These are phyloP conservation scores for Colletotrichum eleusines DNA, from an alignment of 2,329 filamentous ascomycete species.

Conservation along the genomic window DNA sequence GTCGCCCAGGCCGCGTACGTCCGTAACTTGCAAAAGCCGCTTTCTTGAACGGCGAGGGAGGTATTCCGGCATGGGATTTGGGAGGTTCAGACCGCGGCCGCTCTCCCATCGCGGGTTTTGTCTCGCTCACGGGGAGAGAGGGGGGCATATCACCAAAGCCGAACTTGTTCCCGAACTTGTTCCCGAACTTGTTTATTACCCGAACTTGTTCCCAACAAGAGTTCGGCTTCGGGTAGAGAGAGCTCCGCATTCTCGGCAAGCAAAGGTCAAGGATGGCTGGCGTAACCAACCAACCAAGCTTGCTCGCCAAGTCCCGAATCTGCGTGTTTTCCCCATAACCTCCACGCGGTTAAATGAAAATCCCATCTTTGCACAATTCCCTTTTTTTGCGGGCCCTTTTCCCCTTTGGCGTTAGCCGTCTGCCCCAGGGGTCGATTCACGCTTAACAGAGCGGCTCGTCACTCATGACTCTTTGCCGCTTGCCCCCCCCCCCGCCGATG, in stretches of 20 bases:
- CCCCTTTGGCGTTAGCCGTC: too few species aligned
- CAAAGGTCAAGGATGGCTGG: background rate
- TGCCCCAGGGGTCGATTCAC: background rate
- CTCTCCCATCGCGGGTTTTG: background rate
- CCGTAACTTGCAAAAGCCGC: too few species aligned
- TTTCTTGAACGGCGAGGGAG: background rate
- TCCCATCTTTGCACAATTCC: background rate
- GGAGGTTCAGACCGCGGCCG: background rate
- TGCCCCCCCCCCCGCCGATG: background rate
- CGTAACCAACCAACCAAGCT: background rate
- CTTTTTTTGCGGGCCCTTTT: background rate
- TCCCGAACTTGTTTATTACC: background rate
- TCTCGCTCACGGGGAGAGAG: too few species aligned
- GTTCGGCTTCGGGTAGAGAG: constrained; percentile 8
- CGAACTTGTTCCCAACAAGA: constrained; percentile 2
- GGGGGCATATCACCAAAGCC: background rate
- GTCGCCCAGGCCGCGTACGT: background rate
- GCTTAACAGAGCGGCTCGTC: background rate
- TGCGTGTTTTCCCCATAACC: background rate
- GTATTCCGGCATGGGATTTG: background rate
- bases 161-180: constrained; percentile 3
- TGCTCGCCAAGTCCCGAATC: background rate
- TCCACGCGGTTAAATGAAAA: background rate
- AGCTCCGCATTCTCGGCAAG: background rate
- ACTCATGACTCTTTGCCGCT: constrained; percentile 3